These are phyloP conservation scores for Penicillium canescens DNA, from an alignment of 495 filamentous ascomycete species.

Conservation along the genomic window DNA sequence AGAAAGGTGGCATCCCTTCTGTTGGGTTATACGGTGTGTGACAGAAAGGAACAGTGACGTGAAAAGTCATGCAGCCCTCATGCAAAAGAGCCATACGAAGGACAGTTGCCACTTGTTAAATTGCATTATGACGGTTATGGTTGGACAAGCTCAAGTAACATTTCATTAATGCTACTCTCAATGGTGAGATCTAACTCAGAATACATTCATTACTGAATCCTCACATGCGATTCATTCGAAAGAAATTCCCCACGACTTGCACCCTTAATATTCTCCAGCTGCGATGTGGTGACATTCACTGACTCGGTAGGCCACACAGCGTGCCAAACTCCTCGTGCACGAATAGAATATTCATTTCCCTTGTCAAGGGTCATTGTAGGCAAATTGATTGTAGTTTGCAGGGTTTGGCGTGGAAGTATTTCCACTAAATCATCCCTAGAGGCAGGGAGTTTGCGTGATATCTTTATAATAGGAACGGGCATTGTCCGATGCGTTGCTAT, in stretches of 20 bases:
- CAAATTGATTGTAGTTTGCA: constrained; percentile 17
- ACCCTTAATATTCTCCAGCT: constrained; percentile 16
- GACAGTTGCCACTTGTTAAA: too few species aligned
- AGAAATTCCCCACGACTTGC: constrained; percentile 22
- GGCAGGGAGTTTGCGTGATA: constrained; percentile 46
- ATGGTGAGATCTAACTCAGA: not conserved
- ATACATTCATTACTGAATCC: constrained; percentile 5
- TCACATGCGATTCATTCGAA: constrained; percentile 19
- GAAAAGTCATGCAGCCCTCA: too few species aligned
- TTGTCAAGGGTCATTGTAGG: constrained; percentile 15
- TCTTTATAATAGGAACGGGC: constrained; percentile 40
- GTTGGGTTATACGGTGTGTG: too few species aligned
- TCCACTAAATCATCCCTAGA: constrained; percentile 41
- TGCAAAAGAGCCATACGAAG: too few species aligned
- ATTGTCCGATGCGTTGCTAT: constrained; percentile 30
- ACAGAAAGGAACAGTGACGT: too few species aligned
- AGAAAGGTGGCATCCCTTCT: too few species aligned
- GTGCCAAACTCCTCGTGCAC: constrained; percentile 32
- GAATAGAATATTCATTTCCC: constrained; percentile 29
- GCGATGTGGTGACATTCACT: constrained; percentile 19
- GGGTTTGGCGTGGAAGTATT: constrained; percentile 27
- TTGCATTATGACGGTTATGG: too few species aligned
- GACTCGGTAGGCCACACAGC: constrained; percentile 28
- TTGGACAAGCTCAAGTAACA: too few species aligned
- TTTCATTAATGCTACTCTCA: too few species aligned